These are phyloP conservation scores for Amphirosellinia nigrospora DNA, from an alignment of 495 filamentous ascomycete species.

Conservation along the genomic window DNA sequence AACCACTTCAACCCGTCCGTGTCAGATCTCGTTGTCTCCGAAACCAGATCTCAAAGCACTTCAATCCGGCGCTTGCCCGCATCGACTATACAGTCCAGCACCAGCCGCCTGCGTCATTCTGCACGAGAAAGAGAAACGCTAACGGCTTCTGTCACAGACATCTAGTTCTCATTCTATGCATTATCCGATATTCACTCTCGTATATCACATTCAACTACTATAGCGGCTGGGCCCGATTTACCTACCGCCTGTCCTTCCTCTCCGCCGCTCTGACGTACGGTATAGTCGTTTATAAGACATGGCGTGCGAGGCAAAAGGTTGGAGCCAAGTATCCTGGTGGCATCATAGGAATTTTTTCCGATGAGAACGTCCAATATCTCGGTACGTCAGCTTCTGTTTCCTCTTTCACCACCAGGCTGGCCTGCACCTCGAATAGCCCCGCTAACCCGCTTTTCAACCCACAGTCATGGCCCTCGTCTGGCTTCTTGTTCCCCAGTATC, in stretches of 20 bases:
- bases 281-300: conserved; percentile 99
- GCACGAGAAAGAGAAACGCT: not conserved
- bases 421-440: conserved; percentile 11
- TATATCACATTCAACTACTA: conserved; percentile 84
- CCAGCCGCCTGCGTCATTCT: not conserved
- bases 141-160: conserved; percentile 60
- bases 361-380: conserved; percentile 98
- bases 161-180: conserved; percentile 79
- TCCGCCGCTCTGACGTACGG: conserved; percentile 92
- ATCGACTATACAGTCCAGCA: not conserved
- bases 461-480: conserved; percentile 93
- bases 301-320: conserved; percentile 76
- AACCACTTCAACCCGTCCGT: not conserved
- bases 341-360: conserved; percentile 68
- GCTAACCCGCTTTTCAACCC: conserved; percentile 15
- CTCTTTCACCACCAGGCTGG: conserved; percentile 17
- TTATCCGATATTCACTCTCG: conserved; percentile 79
- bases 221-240: conserved; percentile 72
- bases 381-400: conserved; percentile 61
- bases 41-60: not conserved
- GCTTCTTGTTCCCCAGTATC: conserved; percentile 89
- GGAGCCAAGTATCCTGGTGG: conserved; percentile 64
- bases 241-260: conserved; percentile 88
- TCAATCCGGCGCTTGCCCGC: not conserved
- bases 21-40: not conserved